A percentile compares a stretch with the other conserved stretches of the same genome.
phyloP scores from a whole-genome alignment of 2,329 filamentous ascomycete genomes.

The Cordyceps sp. region DNA sequence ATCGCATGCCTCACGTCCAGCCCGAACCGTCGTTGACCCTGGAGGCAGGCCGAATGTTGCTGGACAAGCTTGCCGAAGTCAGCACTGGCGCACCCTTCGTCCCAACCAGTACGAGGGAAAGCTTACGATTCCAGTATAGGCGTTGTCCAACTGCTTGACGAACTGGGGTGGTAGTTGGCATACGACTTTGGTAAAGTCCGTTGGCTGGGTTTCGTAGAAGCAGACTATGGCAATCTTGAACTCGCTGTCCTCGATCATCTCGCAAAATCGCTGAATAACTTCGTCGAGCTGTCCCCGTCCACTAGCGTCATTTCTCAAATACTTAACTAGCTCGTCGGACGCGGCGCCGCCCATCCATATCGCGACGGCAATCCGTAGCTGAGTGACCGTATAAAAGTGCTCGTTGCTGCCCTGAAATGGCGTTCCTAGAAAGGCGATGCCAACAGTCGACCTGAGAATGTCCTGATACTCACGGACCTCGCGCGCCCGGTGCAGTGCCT shows the following conservation, averaged over 20 bases:
- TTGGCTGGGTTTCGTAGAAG: not conserved
- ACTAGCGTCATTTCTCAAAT: not conserved
- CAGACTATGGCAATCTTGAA: not conserved
- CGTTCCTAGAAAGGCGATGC: not conserved
- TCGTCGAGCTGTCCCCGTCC: not conserved
- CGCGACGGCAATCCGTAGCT: not conserved
- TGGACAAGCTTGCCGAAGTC: not conserved
- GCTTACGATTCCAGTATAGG: not conserved
- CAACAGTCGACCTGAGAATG: not conserved
- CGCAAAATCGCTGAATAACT: not conserved
- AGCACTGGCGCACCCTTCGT: too few relatives aligned
- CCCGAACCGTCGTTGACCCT: not conserved
- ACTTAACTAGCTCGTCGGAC: not conserved
- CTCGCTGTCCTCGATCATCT: not conserved
- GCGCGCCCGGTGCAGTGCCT: not conserved
- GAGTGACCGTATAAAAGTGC: not conserved
- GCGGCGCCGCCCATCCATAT: not conserved
- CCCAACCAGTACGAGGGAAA: not conserved
- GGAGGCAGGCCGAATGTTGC: not conserved
- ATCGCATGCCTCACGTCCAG: not conserved
- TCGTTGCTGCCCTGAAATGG: not conserved
- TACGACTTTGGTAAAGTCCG: not conserved
- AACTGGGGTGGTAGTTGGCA: not conserved
- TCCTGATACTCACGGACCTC: not conserved
- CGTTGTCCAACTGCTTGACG: not conserved